Evolutionary conservation across 768 basidiomycete genomes (phyloP).

Genomic region (Dioszegia hungarica): DNA sequence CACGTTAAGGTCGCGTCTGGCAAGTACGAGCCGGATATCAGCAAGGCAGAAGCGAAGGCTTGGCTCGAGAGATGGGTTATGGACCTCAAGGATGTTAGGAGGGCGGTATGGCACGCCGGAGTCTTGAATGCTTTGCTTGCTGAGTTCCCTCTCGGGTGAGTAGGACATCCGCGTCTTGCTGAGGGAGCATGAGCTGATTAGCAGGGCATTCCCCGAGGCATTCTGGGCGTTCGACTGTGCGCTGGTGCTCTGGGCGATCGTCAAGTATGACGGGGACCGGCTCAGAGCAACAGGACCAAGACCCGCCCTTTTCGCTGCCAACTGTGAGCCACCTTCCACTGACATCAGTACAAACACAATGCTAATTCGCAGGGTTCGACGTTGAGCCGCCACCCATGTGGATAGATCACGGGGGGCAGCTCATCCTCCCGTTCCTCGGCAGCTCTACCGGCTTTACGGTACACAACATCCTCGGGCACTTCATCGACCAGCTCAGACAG

Average conservation of each 20-base stretch:
- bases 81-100: conserved; percentile 21
- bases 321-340: conserved; percentile 27
- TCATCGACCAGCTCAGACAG: conserved; percentile 25
- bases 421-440: conserved; percentile 33
- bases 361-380: conserved; percentile 32
- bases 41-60: conserved; percentile 13
- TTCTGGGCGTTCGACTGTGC: conserved; percentile 42
- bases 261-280: conserved; percentile 25
- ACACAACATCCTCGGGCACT: conserved; percentile 17
- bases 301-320: conserved; percentile 32
- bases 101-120: conserved; percentile 32
- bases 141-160: conserved; percentile 34
- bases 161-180: background rate
- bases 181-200: background rate
- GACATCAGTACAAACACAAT: background rate
- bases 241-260: conserved; percentile 36
- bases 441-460: conserved; percentile 20
- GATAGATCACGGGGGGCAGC: conserved; percentile 30
- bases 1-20: conserved; percentile 31
- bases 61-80: conserved; percentile 36
- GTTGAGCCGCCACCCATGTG: conserved; percentile 26
- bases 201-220: conserved; percentile 29
- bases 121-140: conserved; percentile 32
- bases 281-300: conserved; percentile 8
- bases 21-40: conserved; percentile 33